Base-by-base conservation (phyloP, 2,329 filamentous ascomycete genomes). In the Pseudocercospora fuligena region DNA sequence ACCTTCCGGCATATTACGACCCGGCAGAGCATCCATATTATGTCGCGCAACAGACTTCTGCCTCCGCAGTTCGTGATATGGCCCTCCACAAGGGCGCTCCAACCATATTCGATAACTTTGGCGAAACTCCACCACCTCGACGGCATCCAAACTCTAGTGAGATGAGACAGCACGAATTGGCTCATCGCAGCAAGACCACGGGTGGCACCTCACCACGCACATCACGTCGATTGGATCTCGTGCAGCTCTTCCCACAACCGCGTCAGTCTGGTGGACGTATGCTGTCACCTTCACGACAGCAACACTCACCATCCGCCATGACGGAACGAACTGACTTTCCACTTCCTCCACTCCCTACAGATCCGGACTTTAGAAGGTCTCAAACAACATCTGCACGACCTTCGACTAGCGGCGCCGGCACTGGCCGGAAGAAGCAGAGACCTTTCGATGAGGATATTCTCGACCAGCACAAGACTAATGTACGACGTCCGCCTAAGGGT, bases 381-480 rank as follows among this genome's bases (percentile, higher is more conserved):
- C 63, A 61, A 19, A 53, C 61, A 14, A 62, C 58, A 11, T 61
- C 65, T 40, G 36, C 61, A 14, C 40, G 56, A 47, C 63, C 69
- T 3, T 66, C 61, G 40, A 64, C 64, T 14, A 56, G 59, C 58
- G 62, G 69, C 46, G 51, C 60, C n/a, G 61, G 65, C 49, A 40
- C 56, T 29, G 33, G 63, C 29, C 56, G 54, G 49, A 36, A 33
- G 56, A 58, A 25, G 56, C 59, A 58, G 49, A 65, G 58, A 61
- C 61, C 72, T 7, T 75, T 76, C 65, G 76, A 76, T 63, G 76
- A 76, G 29, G 80, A 82, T 57, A 74, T 78, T 43, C 82, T 79
- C 69, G 82, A 83, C 66, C 81, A 77, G 70, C 78, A 81, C 63
- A 84, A 85, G 73, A 77, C 81, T 27, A 78, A 84, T 64, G 78